Base-by-base conservation (phyloP, 345 rosid genomes). In the Erodium maritimum region DNA sequence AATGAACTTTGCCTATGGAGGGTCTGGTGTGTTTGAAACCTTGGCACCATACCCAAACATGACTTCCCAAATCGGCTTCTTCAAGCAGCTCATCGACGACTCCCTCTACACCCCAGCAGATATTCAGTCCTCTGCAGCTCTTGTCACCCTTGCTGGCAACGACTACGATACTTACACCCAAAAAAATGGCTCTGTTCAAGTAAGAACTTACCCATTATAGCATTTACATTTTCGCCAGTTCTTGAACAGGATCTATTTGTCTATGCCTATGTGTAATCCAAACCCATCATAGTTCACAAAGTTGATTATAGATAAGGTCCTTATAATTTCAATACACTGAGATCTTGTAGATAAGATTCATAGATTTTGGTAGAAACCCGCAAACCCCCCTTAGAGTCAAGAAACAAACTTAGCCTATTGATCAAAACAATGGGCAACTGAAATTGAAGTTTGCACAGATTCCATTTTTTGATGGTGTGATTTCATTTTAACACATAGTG, bases 1-100 rank as follows among this genome's bases (percentile, higher is more conserved):
- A 17, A 71, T 91, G 82, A 91, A 91, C 63, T 86, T 82, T 48
- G 98, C 98, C 0, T 79, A 69, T 46, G 98, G 98, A 53, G 95
- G 95, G n/a, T 84, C 90, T 0, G 93, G 98, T 7, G 93, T 88
- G 57, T 86, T 91, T 45, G 67, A 78, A 23, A 81, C 96, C 1
- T 1, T 56, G 17, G 55, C 18, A 34, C 52, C 71, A 12, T 55
- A 56, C 11, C 96, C 96, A 18, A 84, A 91, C 70, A 86, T 86
- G 96, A 83, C 87, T 0, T 63, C 78, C 63, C 98, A 91, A 64
- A 88, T 91, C 21, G 75, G 69, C 64, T 76, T 61, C 62, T 75
- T 88, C 25, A 71, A 81, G 57, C 65, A 62, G 18, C 60, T 85
- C 19, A 59, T 80, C 48, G 58, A 67, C 8, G 71, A 76, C 5